Conservation (phyloP, 805 yeast genomes). For the Schizosaccharomyces osmophilus region DNA sequence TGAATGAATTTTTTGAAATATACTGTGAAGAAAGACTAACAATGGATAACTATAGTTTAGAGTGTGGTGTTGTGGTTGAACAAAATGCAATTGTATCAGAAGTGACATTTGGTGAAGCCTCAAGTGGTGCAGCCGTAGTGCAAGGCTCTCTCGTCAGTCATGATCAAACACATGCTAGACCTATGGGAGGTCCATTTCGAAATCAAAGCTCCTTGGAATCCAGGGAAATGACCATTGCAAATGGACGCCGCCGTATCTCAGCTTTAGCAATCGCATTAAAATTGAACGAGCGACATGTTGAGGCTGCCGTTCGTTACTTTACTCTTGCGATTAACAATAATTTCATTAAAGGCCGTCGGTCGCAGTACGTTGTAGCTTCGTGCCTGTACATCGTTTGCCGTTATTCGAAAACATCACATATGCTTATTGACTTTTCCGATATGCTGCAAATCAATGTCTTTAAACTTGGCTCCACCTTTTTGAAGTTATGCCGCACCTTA, state of each 20-base stretch:
- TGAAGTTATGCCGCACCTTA: conserved; percentile 71
- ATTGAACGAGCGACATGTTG: conserved; percentile 67
- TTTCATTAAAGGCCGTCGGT: conserved; percentile 89
- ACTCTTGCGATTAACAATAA: conserved; percentile 62
- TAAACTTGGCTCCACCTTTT: conserved; percentile 84
- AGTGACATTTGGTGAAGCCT: conserved; percentile 76
- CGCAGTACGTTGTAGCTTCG: conserved; percentile 86
- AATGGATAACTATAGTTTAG: conserved; percentile 26
- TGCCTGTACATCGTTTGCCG: conserved; percentile 90
- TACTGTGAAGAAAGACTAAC: background rate
- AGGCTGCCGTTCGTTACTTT: conserved; percentile 75
- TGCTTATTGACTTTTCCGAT: conserved; percentile 87
- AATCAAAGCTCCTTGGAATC: conserved; percentile 27
- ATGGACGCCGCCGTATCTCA: conserved; percentile 48
- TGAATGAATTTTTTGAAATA: background rate
- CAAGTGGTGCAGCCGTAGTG: conserved; percentile 84
- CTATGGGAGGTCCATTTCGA: background rate
- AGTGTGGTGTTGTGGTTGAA: conserved; percentile 70
- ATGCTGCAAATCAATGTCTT: conserved; percentile 74
- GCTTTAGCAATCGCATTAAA: conserved; percentile 55
- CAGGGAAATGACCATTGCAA: conserved; percentile 67
- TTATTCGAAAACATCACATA: conserved; percentile 70
- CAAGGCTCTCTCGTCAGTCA: conserved; percentile 74
- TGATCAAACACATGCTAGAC: conserved; percentile 20
- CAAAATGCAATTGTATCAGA: conserved; percentile 91